Evolutionary conservation across 2,329 filamentous ascomycete species (phyloP).

Genomic region (Esteya vermicola): DNA sequence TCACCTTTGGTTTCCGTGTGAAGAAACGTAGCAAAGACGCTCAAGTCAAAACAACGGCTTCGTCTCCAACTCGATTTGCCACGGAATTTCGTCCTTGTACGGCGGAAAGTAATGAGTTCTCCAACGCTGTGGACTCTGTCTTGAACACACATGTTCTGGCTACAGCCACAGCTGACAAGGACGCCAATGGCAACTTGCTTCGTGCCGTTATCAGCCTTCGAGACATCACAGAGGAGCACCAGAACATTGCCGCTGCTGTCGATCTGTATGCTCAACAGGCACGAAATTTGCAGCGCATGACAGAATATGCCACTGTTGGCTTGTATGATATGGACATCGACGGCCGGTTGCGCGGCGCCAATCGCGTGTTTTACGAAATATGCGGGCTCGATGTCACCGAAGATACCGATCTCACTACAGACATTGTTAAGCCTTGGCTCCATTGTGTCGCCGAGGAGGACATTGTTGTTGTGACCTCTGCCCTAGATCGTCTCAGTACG

Average conservation of each 20-base stretch:
- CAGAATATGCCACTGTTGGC: constrained; percentile 38
- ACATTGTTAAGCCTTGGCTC: constrained; percentile 28
- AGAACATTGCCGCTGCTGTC: constrained; percentile 32
- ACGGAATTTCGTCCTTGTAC: too few species aligned
- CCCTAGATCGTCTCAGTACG: constrained; percentile 22
- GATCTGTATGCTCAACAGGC: constrained; percentile 34
- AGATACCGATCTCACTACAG: constrained; percentile 23
- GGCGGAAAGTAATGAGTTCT: too few species aligned
- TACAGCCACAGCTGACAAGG: constrained; percentile 30
- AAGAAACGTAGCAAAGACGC: constrained; percentile 13
- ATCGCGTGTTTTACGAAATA: constrained; percentile 38
- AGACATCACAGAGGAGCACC: constrained; percentile 35
- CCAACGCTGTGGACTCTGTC: not conserved
- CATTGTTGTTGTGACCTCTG: constrained; percentile 22
- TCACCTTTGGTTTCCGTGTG: constrained; percentile 33
- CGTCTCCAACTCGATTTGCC: too few species aligned
- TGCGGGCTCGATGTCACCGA: constrained; percentile 30
- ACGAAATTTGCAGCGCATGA: constrained; percentile 38
- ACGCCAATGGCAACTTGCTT: constrained; percentile 25
- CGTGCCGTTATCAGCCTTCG: constrained; percentile 34
- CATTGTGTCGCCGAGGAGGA: constrained; percentile 31
- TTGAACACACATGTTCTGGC: constrained; percentile 27
- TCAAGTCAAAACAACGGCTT: not conserved
- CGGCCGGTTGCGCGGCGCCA: constrained; percentile 33
- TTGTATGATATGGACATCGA: constrained; percentile 40